Evolutionary conservation across 768 basidiomycete species (phyloP), one percentile per base, ranked within the genome.

Genomic region (Cantharellus anzutake): DNA sequence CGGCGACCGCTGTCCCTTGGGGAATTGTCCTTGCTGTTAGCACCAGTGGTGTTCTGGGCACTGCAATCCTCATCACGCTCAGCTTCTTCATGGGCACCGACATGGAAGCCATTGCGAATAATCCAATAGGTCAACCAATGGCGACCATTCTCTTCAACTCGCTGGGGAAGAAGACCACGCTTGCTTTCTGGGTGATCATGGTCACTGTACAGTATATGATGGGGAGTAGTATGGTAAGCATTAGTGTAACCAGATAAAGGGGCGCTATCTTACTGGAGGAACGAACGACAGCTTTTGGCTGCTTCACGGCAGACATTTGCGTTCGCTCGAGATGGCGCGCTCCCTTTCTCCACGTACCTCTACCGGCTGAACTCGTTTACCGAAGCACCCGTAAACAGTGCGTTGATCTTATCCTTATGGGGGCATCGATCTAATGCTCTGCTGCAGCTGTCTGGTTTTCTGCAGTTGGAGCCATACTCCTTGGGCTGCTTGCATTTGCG

Each of bases 1-100:
- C 84, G 0, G 76, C 78, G 16, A 73, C 71, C 0, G 82, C 81
- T 35, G 80, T 85, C 2, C 84, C 84, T 0, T 82, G 76, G 75
- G 82, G 81, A 5, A 84, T 85, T 51, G 75, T 81, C 29, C 70
- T 70, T 40, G 77, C 84, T 0, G 75, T 77, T 50, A 76, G 71
- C 4, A 76, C 80, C 50, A 77, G 77, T 41, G 77, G 78, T 52
- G 63, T 81, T 5, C 63, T 63, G 11, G 62, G 64, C 29, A 42
- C 66, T 71, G 79, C 73, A 2, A 75, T 85, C 63, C 82, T 81
- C 60, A 70, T 85, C 48, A 73, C 78, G n/a, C 68, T 84, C 42
- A 74, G 79, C 0, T 80, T 85, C 64, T 80, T 75, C 62, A 83
- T 84, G 79, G 80, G 80, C 39, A 70, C 67, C 0, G 75, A 82